Base-by-base conservation (phyloP, 768 basidiomycete species). In the Boletus subparvulus region DNA sequence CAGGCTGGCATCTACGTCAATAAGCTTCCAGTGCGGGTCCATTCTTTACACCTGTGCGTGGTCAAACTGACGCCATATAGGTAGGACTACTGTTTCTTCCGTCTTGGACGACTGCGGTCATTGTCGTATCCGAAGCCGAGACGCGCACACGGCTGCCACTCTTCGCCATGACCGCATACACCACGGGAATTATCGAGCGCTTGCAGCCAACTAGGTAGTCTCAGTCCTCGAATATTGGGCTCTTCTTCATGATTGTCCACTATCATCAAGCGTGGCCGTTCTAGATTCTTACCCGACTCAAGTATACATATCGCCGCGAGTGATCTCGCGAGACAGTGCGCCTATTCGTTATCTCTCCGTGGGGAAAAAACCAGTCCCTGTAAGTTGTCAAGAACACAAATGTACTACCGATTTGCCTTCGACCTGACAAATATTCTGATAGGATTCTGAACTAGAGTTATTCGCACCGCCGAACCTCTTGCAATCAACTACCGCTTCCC, bases 391-490 rank as follows among this genome's bases (percentile, higher is more conserved):
- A 24, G 32, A 40, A 14, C 21, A 10, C 10, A 9, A 9, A 13
- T 45, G 26, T 6, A 10, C 21, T n/a, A 41, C 7, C 12, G 12
- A 33, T 47, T 45, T 1, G 6, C 3, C 10, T 42, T 21, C 4
- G 13, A 36, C 16, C 46, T 65, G 51, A 68, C 24, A 6, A 3
- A 14, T 11, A 1, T 24, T 24, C 26, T 32, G 21, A 26, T 30
- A 82, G 79, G 66, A 69, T 54, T 58, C 66, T 4, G 62, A 69
- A 19, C 70, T 75, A 0, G 61, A 76, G 48, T 67, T 65, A 1
- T 84, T 84, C 51, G 63, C 75, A 3, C 80, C 84, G 4, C 85
- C 85, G 16, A 86, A 86, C 59, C 73, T 87, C 35, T 64, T 85
- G 44, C 80, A 78, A 58, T 77, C 78, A 6, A 78, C 81, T 2